Base-by-base conservation (phyloP, 768 basidiomycete genomes). In the Porpolomopsis calyptriformis region DNA sequence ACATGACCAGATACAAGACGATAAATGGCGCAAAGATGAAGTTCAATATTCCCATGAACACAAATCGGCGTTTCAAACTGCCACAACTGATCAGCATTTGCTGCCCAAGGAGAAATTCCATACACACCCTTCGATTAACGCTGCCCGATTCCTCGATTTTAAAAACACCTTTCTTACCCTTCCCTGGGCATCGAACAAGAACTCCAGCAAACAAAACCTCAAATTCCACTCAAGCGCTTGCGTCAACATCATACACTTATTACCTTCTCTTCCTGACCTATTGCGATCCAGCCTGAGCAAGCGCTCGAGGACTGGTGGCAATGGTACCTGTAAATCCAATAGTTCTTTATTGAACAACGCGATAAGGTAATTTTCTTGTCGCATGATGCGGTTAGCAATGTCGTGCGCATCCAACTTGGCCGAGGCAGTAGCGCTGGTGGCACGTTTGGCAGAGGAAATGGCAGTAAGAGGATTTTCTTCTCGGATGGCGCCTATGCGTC, bases 311-410 rank as follows among this genome's bases (percentile, higher is more conserved):
- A 64, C 47, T 18, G 53, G 61, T 4, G 91, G 93, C 22, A 92
- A 57, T 2, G 96, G 89, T 1, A 91, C 75, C 7, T 81, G 79
- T 18, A 98, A 71, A 64, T 99, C 87, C 43, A 99, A 71, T 4
- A 98, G 64, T 52, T 96, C 91, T 61, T 97, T 98, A 67, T 98
- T 99, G 64, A 99, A 96, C 16, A 99, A 64, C 0, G 96, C 92
- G 48, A 98, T 96, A 42, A 99, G 74, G 60, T 98, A 99, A 64
- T 99, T 99, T 60, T 98, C 96, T 61, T 97, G 90, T 25, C 96
- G 78, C 79, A 99, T 77, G 56, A 99, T 97, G 43, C 96, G 84
- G 60, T 97, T 98, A 3, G 94, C 94, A 44, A 98, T 80, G 63
- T 98, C 94, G 59, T 99, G 96, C 2, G 94, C 96, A 55, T 99